Percentiles rank a stretch among this genome's conserved stretches.
Conservation (phyloP, 306 rosid species). For the Begonia loranthoides region DNA sequence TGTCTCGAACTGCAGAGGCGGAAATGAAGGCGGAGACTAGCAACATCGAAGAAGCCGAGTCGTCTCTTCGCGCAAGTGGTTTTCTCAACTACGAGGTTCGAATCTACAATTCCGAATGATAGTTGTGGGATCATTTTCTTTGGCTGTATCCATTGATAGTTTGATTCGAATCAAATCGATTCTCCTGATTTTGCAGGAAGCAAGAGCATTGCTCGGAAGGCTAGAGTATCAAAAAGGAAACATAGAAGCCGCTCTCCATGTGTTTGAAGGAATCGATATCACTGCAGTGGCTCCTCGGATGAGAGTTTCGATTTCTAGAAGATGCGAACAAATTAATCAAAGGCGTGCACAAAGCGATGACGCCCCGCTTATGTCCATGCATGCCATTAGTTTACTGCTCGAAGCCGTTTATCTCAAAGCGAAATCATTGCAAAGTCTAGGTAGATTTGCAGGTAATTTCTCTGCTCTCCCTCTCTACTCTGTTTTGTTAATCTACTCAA, state of each 20-base stretch:
- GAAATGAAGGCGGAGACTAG: constrained; percentile 57
- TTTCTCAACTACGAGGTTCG: constrained; percentile 85
- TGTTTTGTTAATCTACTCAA: neutral
- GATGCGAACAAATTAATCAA: constrained; percentile 32
- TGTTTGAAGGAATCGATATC: constrained; percentile 89
- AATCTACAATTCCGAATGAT: neutral
- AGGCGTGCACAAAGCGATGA: constrained; percentile 44
- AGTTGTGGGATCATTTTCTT: neutral
- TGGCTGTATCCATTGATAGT: too few species aligned
- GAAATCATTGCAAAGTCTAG: constrained; percentile 59
- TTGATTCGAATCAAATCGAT: too few species aligned
- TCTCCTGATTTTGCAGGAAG: constrained; percentile 37
- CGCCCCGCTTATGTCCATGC: constrained; percentile 64
- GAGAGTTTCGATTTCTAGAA: constrained; percentile 50
- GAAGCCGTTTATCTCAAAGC: constrained; percentile 88
- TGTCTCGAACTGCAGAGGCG: constrained; percentile 58
- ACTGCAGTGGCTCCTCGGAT: constrained; percentile 59
- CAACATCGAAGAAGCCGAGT: constrained; percentile 92
- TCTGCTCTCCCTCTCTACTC: constrained; percentile 1
- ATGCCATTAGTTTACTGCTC: constrained; percentile 76
- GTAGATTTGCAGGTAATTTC: constrained; percentile 67
- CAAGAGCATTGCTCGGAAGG: constrained; percentile 90
- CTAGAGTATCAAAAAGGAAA: constrained; percentile 88
- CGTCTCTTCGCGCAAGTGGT: constrained; percentile 88
- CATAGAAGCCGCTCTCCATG: constrained; percentile 82